Evolutionary conservation across 2,329 filamentous ascomycete species (phyloP), one percentile per base, ranked within the genome.

Genomic region (Apiospora koreana): DNA sequence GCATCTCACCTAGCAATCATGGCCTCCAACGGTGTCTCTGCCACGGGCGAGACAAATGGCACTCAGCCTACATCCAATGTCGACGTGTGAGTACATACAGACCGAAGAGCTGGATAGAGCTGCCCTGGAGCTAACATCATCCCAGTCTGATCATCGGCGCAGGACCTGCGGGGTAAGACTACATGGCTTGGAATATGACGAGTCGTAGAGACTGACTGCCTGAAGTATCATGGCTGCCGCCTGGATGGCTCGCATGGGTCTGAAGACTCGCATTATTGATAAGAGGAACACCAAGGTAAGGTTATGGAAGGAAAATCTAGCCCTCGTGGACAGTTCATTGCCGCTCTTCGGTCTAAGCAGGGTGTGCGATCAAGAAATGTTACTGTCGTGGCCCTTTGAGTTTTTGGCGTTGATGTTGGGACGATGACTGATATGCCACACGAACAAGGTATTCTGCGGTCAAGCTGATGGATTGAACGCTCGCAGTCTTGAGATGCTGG

Each of bases 401-500:
- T 6, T 10, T 9, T 2, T 23, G 54, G 18, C 31, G 2, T 38
- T 38, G 54, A n/a, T 38, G 18, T 38, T 31, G 18, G 14, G 31
- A 38, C 4, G 21, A 23, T 62, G 54, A 38, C 54, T 62, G 54
- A 62, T 8, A 38, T 8, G 6, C 8, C n/a, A 38, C 31, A 18
- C 31, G 28, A n/a, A 62, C 21, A 62, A 83, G 71, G 76, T 85
- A 68, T 81, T 79, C 72, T 79, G 77, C 28, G 83, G 84, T 1
- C 83, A 86, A 71, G 83, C 84, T 45, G 83, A 86, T 69, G 83
- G 84, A 0, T 77, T 86, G 1, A 89, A 93, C 78, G 89, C 87
- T 74, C 88, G 91, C 3, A 93, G 89, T 0, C 83, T 93, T 1
- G 90, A 94, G 79, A 92, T 94, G 23, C 88, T 94, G 70, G 90